Conservation (phyloP, 2,329 filamentous ascomycete genomes). For the Cryphonectria radicalis region DNA sequence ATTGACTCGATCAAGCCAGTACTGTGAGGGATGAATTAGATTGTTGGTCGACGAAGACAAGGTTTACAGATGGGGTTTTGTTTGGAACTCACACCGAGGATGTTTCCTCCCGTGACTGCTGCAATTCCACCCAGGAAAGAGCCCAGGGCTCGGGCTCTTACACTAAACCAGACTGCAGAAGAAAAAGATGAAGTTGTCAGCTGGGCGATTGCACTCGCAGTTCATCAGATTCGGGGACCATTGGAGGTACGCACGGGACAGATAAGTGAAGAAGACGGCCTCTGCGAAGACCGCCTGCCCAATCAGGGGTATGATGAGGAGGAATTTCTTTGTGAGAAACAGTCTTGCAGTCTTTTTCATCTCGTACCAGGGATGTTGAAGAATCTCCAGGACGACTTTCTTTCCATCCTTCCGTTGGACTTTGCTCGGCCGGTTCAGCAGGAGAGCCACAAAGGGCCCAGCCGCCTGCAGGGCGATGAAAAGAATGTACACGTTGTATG, state of each 20-base stretch:
- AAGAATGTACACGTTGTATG: constrained; percentile 69
- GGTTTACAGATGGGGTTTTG: not conserved
- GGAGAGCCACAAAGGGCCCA: constrained; percentile 66
- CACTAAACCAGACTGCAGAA: constrained; percentile 66
- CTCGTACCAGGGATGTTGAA: constrained; percentile 60
- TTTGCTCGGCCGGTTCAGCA: constrained; percentile 63
- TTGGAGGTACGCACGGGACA: constrained; percentile 45
- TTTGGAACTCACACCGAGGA: constrained; percentile 57
- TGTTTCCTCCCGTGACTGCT: constrained; percentile 66
- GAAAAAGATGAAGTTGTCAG: constrained; percentile 3
- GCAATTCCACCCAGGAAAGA: constrained; percentile 73
- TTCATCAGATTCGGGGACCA: not conserved
- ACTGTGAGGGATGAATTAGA: constrained; percentile 34
- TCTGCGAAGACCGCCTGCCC: constrained; percentile 73
- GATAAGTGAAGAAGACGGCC: constrained; percentile 73
- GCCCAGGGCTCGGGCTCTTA: constrained; percentile 69
- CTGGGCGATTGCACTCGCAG: not conserved
- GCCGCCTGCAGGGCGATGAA: constrained; percentile 73
- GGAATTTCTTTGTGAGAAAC: constrained; percentile 64
- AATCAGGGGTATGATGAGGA: constrained; percentile 70
- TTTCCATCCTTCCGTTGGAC: constrained; percentile 70
- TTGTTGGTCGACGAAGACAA: constrained; percentile 30
- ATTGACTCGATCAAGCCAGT: constrained; percentile 62
- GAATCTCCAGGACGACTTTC: constrained; percentile 53
- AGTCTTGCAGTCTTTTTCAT: constrained; percentile 61